phyloP scores from a whole-genome alignment of 73 alveolate species.

The Diophrys sp. region DNA sequence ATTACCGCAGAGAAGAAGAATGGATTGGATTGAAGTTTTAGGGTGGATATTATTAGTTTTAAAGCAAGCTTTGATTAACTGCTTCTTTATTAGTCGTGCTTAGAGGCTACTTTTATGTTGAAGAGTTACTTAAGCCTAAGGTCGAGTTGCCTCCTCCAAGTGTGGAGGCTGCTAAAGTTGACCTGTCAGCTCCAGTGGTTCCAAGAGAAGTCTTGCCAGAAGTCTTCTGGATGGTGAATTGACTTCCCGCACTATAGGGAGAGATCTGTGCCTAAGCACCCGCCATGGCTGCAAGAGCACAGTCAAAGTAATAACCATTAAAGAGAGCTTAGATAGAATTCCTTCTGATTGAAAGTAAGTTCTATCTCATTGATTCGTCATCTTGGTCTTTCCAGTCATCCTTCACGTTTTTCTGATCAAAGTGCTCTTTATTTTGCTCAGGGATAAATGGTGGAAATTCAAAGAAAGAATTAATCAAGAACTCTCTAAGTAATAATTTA shows the following conservation, averaged over 20 bases:
- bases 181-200: not conserved
- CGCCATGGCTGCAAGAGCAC: conserved; percentile 20
- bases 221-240: not conserved
- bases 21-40: too few relatives aligned
- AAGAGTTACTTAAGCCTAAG: too few relatives aligned
- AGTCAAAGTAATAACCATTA: conserved; percentile 61
- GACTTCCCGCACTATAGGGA: not conserved
- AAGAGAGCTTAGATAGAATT: conserved; percentile 41
- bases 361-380: conserved; percentile 33
- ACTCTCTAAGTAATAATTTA: too few relatives aligned
- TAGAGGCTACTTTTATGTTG: too few relatives aligned
- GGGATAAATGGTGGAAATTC: conserved; percentile 9
- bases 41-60: too few relatives aligned
- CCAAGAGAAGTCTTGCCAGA: not conserved
- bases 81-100: too few relatives aligned
- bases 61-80: too few relatives aligned
- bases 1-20: too few relatives aligned
- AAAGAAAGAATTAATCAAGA: not conserved
- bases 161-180: not conserved
- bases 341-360: conserved; percentile 29
- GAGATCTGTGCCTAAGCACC: not conserved
- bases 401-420: conserved; percentile 44
- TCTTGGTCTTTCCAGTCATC: conserved; percentile 60
- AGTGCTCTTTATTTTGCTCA: conserved; percentile 64
- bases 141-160: not conserved